Evolutionary conservation across 306 rosid species (phyloP).

Genomic region (Mimosa pudica): DNA sequence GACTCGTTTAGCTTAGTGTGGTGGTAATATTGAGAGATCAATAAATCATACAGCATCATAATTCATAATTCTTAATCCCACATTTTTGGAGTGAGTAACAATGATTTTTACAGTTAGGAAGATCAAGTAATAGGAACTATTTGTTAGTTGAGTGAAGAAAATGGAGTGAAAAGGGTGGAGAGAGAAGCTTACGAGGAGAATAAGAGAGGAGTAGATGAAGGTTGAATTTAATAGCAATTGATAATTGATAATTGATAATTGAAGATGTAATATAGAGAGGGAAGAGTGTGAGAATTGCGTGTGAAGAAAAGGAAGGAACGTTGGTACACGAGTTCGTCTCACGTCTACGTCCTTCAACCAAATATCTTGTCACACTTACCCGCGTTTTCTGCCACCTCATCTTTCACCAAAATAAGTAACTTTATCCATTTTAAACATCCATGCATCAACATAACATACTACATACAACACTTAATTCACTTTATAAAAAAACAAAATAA

Average conservation of each 20-base stretch:
- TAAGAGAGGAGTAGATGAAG: background rate
- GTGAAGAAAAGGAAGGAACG: slow-evolving; percentile 58
- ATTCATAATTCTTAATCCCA: slow-evolving; percentile 22
- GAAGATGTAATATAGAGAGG: slow-evolving; percentile 16
- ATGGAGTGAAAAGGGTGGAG: slow-evolving; percentile 7
- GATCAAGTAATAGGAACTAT: background rate
- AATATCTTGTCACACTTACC: slow-evolving; percentile 55
- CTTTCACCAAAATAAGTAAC: too few relatives aligned
- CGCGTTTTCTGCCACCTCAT: slow-evolving; percentile 20
- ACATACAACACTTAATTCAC: too few relatives aligned
- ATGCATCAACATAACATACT: too few relatives aligned
- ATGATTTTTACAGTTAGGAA: background rate
- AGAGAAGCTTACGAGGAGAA: slow-evolving; percentile 42
- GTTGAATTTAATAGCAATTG: too few relatives aligned
- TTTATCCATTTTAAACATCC: background rate
- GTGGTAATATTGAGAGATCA: slow-evolving; percentile 11
- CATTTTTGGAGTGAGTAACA: slow-evolving; percentile 27
- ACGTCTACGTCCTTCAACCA: slow-evolving; percentile 56
- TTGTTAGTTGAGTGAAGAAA: background rate
- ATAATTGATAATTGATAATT: too few relatives aligned
- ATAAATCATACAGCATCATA: slow-evolving; percentile 5
- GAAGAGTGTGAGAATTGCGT: slow-evolving; percentile 83
- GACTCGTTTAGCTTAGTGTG: background rate
- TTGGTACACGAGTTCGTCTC: slow-evolving; percentile 56
- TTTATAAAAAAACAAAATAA: too few relatives aligned